Percentiles rank a stretch among this genome's conserved stretches.
phyloP scores from a whole-genome alignment of 2,329 filamentous ascomycete genomes.

The Fusarium liriodendri region DNA sequence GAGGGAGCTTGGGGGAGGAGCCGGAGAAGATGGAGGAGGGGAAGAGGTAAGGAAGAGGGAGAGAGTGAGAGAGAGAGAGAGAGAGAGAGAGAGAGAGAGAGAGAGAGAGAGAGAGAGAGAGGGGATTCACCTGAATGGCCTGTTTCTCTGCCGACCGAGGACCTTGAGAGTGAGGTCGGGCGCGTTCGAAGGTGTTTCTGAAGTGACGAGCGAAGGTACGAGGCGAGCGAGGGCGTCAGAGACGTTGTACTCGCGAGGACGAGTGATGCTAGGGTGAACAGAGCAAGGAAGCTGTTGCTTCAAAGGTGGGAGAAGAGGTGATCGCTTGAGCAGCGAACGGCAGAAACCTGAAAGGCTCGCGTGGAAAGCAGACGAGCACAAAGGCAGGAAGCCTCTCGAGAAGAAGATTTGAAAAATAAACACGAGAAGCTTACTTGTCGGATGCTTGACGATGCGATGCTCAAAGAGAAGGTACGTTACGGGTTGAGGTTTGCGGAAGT shows the following conservation, averaged over 20 bases:
- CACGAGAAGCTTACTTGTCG: background rate
- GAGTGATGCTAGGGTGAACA: background rate
- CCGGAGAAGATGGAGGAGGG: background rate
- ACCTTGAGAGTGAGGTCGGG: background rate
- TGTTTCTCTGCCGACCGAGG: background rate
- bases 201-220: background rate
- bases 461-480: background rate
- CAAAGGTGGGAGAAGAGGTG: background rate
- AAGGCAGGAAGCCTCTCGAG: background rate
- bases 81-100: background rate
- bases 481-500: background rate
- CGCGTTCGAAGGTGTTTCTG: background rate
- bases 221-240: background rate
- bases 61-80: background rate
- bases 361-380: background rate
- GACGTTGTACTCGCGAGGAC: background rate
- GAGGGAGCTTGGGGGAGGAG: background rate
- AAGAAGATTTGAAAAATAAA: background rate
- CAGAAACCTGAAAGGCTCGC: background rate
- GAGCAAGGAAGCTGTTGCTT: background rate
- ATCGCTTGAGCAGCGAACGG: background rate
- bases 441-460: background rate
- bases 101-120: background rate
- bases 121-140: conserved; percentile 12
- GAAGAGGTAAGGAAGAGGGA: background rate